Conservation (phyloP, 148 eudicot genomes). For the Vaccinium corymbosum region DNA sequence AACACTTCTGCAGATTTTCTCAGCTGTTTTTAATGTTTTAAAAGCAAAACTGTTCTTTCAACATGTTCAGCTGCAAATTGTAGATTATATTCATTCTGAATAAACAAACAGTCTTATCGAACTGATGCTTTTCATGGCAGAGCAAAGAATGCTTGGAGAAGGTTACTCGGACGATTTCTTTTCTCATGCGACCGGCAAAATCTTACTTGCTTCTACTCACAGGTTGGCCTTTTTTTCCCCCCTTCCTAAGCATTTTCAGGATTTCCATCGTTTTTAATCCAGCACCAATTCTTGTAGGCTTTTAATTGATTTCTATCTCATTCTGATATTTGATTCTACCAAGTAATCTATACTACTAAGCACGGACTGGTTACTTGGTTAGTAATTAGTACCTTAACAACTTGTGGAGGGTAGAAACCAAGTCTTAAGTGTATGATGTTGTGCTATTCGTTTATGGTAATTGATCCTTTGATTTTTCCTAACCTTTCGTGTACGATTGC, state of each 20-base stretch:
- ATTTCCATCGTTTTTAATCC: neutral
- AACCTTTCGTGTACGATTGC: neutral
- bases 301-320: neutral
- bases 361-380: neutral
- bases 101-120: neutral
- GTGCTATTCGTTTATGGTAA: neutral
- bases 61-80: neutral
- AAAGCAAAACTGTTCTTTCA: neutral
- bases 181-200: conserved; percentile 57
- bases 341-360: neutral
- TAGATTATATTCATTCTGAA: neutral
- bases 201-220: conserved; percentile 71
- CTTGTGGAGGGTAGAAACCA: neutral
- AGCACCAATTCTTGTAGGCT: neutral
- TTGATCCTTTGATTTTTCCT: neutral
- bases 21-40: neutral
- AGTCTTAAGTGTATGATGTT: neutral
- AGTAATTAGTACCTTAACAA: neutral
- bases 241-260: neutral
- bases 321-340: neutral
- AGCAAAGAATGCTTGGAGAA: conserved; percentile 90
- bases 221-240: conserved; percentile 33
- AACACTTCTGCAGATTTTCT: neutral
- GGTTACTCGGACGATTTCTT: conserved; percentile 63
- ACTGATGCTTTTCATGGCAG: conserved; percentile 36